Evolutionary conservation across 768 basidiomycete species (phyloP), one percentile per base, ranked within the genome.

Genomic region (Phanerochaete carnosa): DNA sequence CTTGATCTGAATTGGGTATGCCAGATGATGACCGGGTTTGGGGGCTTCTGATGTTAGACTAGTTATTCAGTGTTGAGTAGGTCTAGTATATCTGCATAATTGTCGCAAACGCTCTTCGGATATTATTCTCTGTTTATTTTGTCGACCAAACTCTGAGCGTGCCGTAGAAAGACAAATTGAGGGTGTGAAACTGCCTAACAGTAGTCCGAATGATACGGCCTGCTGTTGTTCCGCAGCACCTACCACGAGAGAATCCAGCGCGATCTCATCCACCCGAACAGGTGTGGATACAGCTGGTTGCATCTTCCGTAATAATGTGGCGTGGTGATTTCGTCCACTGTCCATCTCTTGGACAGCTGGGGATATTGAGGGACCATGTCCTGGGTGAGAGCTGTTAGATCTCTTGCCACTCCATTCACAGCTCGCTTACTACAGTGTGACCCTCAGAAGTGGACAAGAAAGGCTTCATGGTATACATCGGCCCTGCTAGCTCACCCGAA

Each of bases 11-110:
- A 66, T 28, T 19, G 2, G 13, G 28, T 15, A 43, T 47, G 55
- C 35, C 65, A 86, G 84, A 73, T 79, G 58, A 86, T 86, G 85
- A 88, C 88, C 65, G 88, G 88, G 29, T 89, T 83, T 69, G 82
- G 80, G 62, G 69, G 66, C 57, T 76, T 77, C 64, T 79, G 54
- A 55, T 23, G 4, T 7, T 11, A 19, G 39, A 43, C 19, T 19
- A 15, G 25, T 12, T 1, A 12, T 3, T 39, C 16, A 3, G 37
- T 13, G 23, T 55, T 6, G 54, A 19, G 23, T 55, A 37, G 54
- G 32, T 15, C 15, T 55, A 39, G n/a, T 55, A 26, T 39, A 35
- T 33, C 5, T 35, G 26, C 37, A 39, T 55, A 43, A 43, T 55
- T 12, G n/a, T 23, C 26, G 33, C 33, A 16, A 28, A 43, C 37